Conservation (phyloP, 768 basidiomycete genomes). For the Infundibulicybe gibba region DNA sequence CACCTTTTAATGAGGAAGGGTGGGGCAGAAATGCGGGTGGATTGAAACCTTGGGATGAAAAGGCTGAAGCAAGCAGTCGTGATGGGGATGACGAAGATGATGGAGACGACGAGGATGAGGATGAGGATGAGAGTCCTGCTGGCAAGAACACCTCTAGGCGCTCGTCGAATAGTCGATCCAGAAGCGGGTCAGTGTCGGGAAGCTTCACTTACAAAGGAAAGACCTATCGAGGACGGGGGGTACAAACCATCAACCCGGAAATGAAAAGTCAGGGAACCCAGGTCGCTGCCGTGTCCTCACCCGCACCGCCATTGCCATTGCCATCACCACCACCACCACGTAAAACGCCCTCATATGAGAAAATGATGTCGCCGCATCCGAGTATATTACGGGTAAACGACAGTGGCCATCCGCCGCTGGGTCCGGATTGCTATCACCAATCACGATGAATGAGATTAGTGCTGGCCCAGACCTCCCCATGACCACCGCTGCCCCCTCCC, state of each 20-base stretch:
- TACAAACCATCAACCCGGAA: slow-evolving; percentile 64
- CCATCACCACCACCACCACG: too few relatives aligned
- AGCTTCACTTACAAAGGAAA: slow-evolving; percentile 35
- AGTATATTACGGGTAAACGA: slow-evolving; percentile 15
- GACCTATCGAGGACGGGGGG: slow-evolving; percentile 61
- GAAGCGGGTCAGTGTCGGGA: slow-evolving; percentile 31
- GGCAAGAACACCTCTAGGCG: slow-evolving; percentile 36
- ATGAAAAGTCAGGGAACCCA: slow-evolving; percentile 58
- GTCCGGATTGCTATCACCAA: slow-evolving; percentile 15
- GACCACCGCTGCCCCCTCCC: slow-evolving; percentile 14
- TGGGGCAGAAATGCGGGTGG: slow-evolving; percentile 26
- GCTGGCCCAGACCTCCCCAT: slow-evolving; percentile 12
- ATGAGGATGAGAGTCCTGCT: slow-evolving; percentile 27
- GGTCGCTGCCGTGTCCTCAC: slow-evolving; percentile 33
- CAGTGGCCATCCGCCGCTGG: slow-evolving; percentile 25
- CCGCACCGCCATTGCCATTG: neutral
- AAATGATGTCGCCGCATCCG: slow-evolving; percentile 2
- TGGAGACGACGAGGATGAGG: slow-evolving; percentile 54
- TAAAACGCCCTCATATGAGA: neutral
- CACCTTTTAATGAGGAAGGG: slow-evolving; percentile 46
- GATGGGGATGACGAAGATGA: slow-evolving; percentile 85
- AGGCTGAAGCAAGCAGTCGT: slow-evolving; percentile 64
- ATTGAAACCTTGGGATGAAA: slow-evolving; percentile 46
- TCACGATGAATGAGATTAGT: slow-evolving; percentile 20
- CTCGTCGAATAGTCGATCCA: slow-evolving; percentile 21